Evolutionary conservation across 2,329 filamentous ascomycete species (phyloP), one percentile per base, ranked within the genome.

Genomic region (Diplodia sapinea): DNA sequence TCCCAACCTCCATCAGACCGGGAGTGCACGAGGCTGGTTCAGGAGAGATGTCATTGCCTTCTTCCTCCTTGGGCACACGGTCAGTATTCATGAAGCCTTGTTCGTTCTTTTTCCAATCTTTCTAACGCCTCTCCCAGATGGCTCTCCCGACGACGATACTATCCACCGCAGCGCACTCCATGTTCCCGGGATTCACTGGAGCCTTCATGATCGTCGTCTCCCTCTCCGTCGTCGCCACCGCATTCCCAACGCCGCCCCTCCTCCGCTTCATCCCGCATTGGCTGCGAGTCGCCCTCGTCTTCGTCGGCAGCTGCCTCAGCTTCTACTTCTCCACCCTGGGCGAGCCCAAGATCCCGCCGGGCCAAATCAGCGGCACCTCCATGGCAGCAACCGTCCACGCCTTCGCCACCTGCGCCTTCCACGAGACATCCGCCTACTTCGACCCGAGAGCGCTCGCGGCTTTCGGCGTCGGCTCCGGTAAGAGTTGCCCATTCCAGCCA

Each of bases 291-390:
- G 11, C 50, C 59, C n/a, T 63, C 20, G 31, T 63, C 31, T 63
- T 63, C n/a, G 47, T 63, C 15, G 26, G 59, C 4, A 63, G 59
- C 43, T 63, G 59, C 29, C 43, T 63, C 31, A n/a, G 43, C 7
- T 63, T 51, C 59, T 63, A 51, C n/a, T 38, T 63, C 31, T 63
- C 29, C 9, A 63, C 59, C 8, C 59, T 63, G 4, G 59, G 59
- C 33, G 23, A 56, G 15, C 29, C 33, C 11, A 29, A 38, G 17
- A 63, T 63, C 13, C 59, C 59, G 2, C 59, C 59, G 2, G 59
- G 59, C 17, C 59, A 50, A 13, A 63, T 63, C 47, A 63, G 29
- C 31, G 59, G 59, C 17, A 63, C 59, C 4, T 51, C 47, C n/a
- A 63, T 51, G 47, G 59, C 59, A 1, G 47, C 47, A 2, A 63